Evolutionary conservation across 2,329 filamentous ascomycete genomes (phyloP).

Genomic region (Trichophyton mentagrophytes): DNA sequence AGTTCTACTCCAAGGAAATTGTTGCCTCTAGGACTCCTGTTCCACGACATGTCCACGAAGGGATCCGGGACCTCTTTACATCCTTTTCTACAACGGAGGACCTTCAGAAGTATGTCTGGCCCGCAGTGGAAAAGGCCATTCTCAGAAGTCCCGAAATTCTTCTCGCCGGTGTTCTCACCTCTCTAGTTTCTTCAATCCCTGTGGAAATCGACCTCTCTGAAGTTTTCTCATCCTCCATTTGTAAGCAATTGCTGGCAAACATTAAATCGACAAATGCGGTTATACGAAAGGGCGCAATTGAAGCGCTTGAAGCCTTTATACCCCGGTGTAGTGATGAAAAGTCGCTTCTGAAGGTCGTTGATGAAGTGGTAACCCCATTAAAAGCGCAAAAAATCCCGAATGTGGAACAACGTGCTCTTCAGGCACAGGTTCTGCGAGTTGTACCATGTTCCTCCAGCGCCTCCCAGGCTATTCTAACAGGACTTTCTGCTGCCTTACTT

Average conservation of each 20-base stretch:
- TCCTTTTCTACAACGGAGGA: conserved; percentile 63
- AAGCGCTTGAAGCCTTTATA: conserved; percentile 61
- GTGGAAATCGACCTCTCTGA: conserved; percentile 62
- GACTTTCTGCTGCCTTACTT: conserved; percentile 53
- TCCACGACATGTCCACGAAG: conserved; percentile 57
- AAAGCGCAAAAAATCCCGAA: conserved; percentile 73
- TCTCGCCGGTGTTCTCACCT: conserved; percentile 62
- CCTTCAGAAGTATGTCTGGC: conserved; percentile 60
- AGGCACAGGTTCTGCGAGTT: conserved; percentile 65
- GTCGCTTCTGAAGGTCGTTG: conserved; percentile 53
- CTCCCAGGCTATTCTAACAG: conserved; percentile 53
- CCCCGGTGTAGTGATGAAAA: conserved; percentile 46
- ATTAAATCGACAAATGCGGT: conserved; percentile 74
- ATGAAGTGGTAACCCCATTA: conserved; percentile 66
- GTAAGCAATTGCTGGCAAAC: conserved; percentile 81
- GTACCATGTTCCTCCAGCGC: conserved; percentile 49
- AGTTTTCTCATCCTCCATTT: conserved; percentile 55
- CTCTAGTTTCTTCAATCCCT: conserved; percentile 59
- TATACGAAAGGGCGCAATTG: conserved; percentile 63
- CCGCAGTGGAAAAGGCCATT: conserved; percentile 75
- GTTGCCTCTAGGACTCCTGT: conserved; percentile 63
- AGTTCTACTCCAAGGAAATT: conserved; percentile 76
- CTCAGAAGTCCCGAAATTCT: conserved; percentile 83
- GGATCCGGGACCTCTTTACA: conserved; percentile 69
- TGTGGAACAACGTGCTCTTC: conserved; percentile 69